Percentiles rank a stretch among this genome's conserved stretches.
These are phyloP conservation scores for Melastoma candidum DNA, from an alignment of 441 rosid species.

Conservation along the genomic window DNA sequence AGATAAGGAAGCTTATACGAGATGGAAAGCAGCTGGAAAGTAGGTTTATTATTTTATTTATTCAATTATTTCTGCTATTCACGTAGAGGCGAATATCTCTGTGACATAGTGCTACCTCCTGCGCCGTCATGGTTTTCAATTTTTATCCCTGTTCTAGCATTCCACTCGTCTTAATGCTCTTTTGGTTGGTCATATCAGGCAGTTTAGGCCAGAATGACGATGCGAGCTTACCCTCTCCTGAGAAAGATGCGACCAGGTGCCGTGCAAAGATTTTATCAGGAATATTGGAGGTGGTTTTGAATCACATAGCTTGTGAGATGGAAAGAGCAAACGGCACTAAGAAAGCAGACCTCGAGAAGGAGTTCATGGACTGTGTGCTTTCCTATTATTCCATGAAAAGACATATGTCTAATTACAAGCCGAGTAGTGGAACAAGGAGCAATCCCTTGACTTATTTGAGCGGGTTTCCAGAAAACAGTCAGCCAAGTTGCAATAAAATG, in stretches of 20 bases:
- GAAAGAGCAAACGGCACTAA: constrained; percentile 45
- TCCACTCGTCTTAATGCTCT: constrained; percentile 14
- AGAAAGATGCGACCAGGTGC: constrained; percentile 48
- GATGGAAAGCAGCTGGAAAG: constrained; percentile 43
- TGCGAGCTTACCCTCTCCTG: constrained; percentile 32
- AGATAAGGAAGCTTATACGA: constrained; percentile 39
- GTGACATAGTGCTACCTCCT: no score
- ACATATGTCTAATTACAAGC: constrained; percentile 29
- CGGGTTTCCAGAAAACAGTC: constrained; percentile 22
- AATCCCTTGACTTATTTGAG: constrained; percentile 26
- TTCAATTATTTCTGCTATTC: constrained; percentile 1
- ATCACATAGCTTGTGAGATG: constrained; percentile 39
- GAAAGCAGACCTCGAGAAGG: constrained; percentile 47
- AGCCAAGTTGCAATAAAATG: constrained; percentile 23
- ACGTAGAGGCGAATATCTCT: no score
- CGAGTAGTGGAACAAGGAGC: constrained; percentile 28
- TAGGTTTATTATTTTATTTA: constrained; percentile 12
- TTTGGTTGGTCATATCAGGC: constrained; percentile 38
- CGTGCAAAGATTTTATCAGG: constrained; percentile 42
- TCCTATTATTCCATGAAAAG: constrained; percentile 40
- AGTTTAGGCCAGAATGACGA: constrained; percentile 45
- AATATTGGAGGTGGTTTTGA: constrained; percentile 51
- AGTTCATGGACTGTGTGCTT: constrained; percentile 41
- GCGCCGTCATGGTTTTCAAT: no score
- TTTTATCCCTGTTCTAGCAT: no score